These are phyloP conservation scores for Trifolium fragiferum DNA, from an alignment of 306 rosid genomes.

Conservation along the genomic window DNA sequence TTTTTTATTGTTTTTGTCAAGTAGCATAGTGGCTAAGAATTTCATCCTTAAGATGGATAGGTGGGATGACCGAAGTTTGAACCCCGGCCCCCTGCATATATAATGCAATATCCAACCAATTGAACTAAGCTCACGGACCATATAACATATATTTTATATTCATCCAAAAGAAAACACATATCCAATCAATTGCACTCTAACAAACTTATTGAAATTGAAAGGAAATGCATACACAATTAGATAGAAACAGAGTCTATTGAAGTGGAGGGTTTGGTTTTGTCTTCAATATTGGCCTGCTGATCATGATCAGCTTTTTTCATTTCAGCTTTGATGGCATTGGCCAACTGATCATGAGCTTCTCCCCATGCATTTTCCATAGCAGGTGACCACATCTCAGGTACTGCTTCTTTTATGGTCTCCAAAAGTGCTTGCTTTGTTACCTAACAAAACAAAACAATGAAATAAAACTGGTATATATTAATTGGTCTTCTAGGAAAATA, in stretches of 20 bases:
- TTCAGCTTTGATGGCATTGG: conserved; percentile 74
- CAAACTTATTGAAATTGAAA: conserved; percentile 32
- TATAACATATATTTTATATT: background rate
- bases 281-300: background rate
- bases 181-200: background rate
- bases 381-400: conserved; percentile 76
- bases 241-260: background rate
- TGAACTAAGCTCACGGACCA: too few relatives aligned
- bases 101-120: too few relatives aligned
- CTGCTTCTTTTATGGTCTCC: conserved; percentile 76
- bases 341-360: conserved; percentile 80
- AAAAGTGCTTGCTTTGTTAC: conserved; percentile 72
- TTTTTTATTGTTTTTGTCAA: too few relatives aligned
- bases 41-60: too few relatives aligned
- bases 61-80: too few relatives aligned
- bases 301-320: conserved; percentile 40
- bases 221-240: too few relatives aligned
- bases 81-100: too few relatives aligned
- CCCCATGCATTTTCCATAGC: conserved; percentile 85
- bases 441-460: conserved; percentile 35
- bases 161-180: conserved; percentile 4
- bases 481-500: too few relatives aligned
- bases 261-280: background rate
- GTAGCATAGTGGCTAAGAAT: too few relatives aligned
- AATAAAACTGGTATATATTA: too few relatives aligned